Evolutionary conservation across 176 grass and related monocot species (phyloP).

Genomic region (Neostapfia colusana): DNA sequence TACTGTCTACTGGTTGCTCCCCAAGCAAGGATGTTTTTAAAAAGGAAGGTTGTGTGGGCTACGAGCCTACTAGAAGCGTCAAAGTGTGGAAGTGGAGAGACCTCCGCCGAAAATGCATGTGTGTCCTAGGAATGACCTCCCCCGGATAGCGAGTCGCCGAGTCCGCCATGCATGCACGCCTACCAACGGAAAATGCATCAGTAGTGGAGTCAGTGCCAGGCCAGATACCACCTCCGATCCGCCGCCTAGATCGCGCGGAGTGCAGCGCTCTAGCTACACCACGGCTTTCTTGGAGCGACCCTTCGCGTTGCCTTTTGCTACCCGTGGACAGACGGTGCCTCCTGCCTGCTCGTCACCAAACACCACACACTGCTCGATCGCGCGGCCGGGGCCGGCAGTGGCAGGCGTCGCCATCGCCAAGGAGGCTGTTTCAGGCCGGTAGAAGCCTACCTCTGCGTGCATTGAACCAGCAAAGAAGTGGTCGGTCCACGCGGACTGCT

Average conservation of each 20-base stretch:
- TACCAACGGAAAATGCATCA: background rate
- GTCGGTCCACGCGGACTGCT: too few species aligned
- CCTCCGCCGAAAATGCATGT: background rate
- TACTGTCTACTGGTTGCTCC: background rate
- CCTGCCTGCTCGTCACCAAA: background rate
- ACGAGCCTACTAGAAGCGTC: background rate
- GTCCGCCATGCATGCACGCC: background rate
- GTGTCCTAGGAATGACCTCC: background rate
- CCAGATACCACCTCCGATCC: conserved; percentile 10
- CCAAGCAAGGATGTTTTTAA: background rate
- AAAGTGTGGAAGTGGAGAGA: background rate
- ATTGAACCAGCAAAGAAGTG: too few species aligned
- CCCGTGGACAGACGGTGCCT: background rate
- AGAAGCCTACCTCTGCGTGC: too few species aligned
- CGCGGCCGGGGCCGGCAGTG: background rate
- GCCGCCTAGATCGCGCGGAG: background rate
- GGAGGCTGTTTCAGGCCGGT: too few species aligned
- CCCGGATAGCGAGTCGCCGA: background rate
- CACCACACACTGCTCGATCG: background rate
- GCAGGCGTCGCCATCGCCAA: background rate
- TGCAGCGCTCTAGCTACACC: background rate
- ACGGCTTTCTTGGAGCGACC: conserved; percentile 7
- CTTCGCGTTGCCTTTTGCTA: background rate
- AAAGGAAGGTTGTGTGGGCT: background rate
- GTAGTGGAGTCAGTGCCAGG: background rate